phyloP scores from a whole-genome alignment of 2,329 filamentous ascomycete genomes.

The Fusarium sp. region DNA sequence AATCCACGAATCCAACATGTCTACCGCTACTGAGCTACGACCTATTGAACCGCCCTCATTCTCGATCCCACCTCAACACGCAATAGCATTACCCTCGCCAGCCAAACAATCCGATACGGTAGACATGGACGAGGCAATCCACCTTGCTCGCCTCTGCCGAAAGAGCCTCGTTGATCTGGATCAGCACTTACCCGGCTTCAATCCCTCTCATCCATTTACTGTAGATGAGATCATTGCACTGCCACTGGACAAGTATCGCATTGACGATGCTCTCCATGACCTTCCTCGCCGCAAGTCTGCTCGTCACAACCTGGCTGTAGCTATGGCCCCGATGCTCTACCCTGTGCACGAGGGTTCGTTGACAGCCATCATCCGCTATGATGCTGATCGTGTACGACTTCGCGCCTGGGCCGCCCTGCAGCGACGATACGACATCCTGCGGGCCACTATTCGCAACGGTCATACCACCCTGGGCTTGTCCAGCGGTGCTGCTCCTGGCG shows the following conservation, averaged over 20 bases:
- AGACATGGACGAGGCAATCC: conserved; percentile 44
- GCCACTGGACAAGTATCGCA: conserved; percentile 46
- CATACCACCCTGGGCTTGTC: conserved; percentile 44
- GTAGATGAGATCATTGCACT: conserved; percentile 52
- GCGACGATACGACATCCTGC: conserved; percentile 50
- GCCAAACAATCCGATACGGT: conserved; percentile 18
- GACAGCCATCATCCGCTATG: conserved; percentile 53
- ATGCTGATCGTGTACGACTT: conserved; percentile 51
- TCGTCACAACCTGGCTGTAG: conserved; percentile 46
- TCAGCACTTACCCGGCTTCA: conserved; percentile 43
- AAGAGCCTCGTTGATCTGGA: conserved; percentile 45
- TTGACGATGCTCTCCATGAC: conserved; percentile 47
- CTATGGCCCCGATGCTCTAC: conserved; percentile 50
- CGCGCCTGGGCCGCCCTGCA: conserved; percentile 52
- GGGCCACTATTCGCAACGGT: conserved; percentile 49
- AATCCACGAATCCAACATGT: conserved; percentile 39
- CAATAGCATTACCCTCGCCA: not conserved
- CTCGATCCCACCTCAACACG: conserved; percentile 6
- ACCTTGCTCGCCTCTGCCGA: conserved; percentile 47
- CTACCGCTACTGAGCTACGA: conserved; percentile 49
- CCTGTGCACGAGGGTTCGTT: conserved; percentile 50
- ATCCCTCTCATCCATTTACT: conserved; percentile 47
- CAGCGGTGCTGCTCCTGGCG: conserved; percentile 48
- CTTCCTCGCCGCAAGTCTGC: conserved; percentile 52
- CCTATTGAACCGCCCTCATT: conserved; percentile 34